A percentile compares a stretch with the other conserved stretches of the same genome.
Evolutionary conservation across 129 eudicot species (phyloP).

Genomic region (Gnaphalium uliginosum): DNA sequence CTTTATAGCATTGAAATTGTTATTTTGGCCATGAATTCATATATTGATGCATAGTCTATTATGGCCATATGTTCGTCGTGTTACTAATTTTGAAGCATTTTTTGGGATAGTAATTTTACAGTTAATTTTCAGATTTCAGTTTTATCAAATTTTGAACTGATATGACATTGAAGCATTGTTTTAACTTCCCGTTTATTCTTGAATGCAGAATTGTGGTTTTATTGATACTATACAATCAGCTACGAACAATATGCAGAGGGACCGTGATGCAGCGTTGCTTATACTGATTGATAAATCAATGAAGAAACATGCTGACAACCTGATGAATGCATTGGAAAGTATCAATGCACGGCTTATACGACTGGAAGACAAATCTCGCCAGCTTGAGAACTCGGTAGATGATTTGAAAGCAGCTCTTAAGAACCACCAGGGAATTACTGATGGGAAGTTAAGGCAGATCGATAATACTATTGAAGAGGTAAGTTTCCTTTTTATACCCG

Average conservation of each 20-base stretch:
- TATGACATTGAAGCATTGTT: too few species aligned
- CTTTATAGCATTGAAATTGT: too few species aligned
- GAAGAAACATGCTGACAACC: constrained; percentile 73
- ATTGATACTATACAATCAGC: constrained; percentile 55
- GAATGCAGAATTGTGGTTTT: constrained; percentile 65
- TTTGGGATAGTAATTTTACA: too few species aligned
- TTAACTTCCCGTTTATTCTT: too few species aligned
- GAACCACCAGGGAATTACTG: constrained; percentile 70
- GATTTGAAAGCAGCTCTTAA: constrained; percentile 69
- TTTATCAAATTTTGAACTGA: too few species aligned
- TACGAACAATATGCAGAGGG: constrained; percentile 50
- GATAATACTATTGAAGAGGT: constrained; percentile 86
- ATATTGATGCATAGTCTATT: too few species aligned
- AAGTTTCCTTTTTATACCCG: neutral
- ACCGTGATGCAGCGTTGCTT: constrained; percentile 54
- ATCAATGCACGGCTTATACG: constrained; percentile 75
- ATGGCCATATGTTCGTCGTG: too few species aligned
- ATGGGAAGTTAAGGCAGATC: constrained; percentile 76
- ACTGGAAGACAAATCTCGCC: constrained; percentile 67
- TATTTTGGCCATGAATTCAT: too few species aligned
- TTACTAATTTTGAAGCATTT: too few species aligned
- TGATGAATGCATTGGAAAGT: constrained; percentile 69
- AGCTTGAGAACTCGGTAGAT: constrained; percentile 70
- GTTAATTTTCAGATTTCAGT: too few species aligned
- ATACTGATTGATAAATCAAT: constrained; percentile 72